Base-by-base conservation (phyloP, 2,329 filamentous ascomycete species). In the Amylocarpus encephaloides region DNA sequence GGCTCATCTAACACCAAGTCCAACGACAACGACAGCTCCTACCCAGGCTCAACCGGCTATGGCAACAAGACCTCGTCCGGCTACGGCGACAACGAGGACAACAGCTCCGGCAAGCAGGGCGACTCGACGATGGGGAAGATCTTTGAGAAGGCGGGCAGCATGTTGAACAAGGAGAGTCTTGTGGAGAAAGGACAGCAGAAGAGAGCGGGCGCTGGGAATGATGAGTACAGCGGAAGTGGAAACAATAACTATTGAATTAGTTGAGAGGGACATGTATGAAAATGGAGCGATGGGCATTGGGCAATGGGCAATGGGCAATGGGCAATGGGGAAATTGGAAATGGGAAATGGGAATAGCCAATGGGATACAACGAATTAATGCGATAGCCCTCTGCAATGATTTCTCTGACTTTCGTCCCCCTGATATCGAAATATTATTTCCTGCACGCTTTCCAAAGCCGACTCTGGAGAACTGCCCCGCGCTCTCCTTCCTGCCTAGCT, bases 101-200 rank as follows among this genome's bases (percentile, higher is more conserved):
- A 49, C 18, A 51, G 53, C 35, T 53, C 57, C 48, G 52, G 55
- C 43, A 16, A 16, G 34, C 18, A 33, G 13, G 52, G 53, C 6
- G 59, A 59, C 43, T 54, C 53, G 44, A 73, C 71, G 13, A 47
- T 78, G 18, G 79, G 79, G 42, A 81, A 78, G 67, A 50, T 82
- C 19, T 68, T 82, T 64, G 77, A 83, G 67, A 82, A 80, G 70
- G 74, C 73, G 5, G 77, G 78, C 7, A 64, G 66, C 11, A 58
- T 75, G 44, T 58, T 83, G 54, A 66, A 73, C 48, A 78, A 70
- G 57, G 68, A 73, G 13, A 68, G 66, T 39, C 50, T 81, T 11
- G 68, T 68, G 48, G 65, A 73, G 57, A 77, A 74, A 66, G 79
- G 78, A 3, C 64, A 66, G 6, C 68, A 66, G 59, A 79, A 75